phyloP scores from a whole-genome alignment of 2,329 filamentous ascomycete genomes.

The Corinectria fuckeliana region DNA sequence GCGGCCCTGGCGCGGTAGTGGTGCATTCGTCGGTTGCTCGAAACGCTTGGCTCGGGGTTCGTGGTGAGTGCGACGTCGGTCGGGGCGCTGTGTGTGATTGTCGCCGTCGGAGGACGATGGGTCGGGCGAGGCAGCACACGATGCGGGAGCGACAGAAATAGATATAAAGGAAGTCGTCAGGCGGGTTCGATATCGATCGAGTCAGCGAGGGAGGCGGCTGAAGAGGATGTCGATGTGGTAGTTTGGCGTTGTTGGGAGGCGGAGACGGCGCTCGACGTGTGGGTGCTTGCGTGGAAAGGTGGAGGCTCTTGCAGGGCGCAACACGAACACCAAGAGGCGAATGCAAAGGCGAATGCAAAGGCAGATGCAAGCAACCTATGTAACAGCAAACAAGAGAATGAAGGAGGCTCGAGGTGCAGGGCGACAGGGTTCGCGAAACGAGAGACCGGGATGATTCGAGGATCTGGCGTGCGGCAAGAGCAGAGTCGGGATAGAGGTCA shows the following conservation, averaged over 20 bases:
- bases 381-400: constrained; percentile 28
- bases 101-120: constrained; percentile 4
- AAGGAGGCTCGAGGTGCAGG: constrained; percentile 34
- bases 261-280: constrained; percentile 23
- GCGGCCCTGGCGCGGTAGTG: constrained; percentile 44
- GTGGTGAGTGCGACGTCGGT: constrained; percentile 26
- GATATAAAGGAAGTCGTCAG: constrained; percentile 1
- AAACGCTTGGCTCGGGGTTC: constrained; percentile 15
- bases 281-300: constrained; percentile 32
- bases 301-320: constrained; percentile 31
- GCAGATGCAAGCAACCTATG: constrained; percentile 24
- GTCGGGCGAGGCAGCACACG: background rate
- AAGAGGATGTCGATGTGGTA: constrained; percentile 9
- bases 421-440: constrained; percentile 33
- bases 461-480: constrained; percentile 31
- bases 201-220: constrained; percentile 11
- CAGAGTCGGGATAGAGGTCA: constrained; percentile 21
- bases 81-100: constrained; percentile 10
- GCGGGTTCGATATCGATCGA: constrained; percentile 11
- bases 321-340: constrained; percentile 9
- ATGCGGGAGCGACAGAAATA: background rate
- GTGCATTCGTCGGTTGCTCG: constrained; percentile 45
- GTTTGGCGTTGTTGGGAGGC: constrained; percentile 15
- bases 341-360: constrained; percentile 10
- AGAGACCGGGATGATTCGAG: constrained; percentile 35